Percentiles rank a stretch among this genome's conserved stretches.
Evolutionary conservation across 2,329 filamentous ascomycete genomes (phyloP).

Genomic region (Nannizzia gypsea): DNA sequence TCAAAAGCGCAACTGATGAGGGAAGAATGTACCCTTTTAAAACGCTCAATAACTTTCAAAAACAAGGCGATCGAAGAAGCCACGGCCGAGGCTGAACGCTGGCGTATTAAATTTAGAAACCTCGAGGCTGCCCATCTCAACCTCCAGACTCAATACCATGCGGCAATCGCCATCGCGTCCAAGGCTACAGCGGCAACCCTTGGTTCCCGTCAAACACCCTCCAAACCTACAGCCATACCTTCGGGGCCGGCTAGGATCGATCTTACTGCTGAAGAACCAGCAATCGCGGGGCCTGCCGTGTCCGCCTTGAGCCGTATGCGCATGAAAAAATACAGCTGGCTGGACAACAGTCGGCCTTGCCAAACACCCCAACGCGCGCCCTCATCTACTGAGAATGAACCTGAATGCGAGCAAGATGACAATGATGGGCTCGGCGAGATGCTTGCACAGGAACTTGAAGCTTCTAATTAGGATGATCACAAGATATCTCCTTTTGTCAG

Average conservation of each 20-base stretch:
- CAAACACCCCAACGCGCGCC: not conserved
- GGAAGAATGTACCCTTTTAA: constrained; percentile 11
- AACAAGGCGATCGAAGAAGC: constrained; percentile 18
- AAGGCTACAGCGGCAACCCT: not conserved
- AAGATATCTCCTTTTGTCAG: not conserved
- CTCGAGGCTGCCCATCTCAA: not conserved
- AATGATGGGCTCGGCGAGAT: constrained; percentile 13
- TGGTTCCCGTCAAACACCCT: not conserved
- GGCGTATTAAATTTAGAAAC: constrained; percentile 20
- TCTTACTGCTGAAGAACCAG: constrained; percentile 8
- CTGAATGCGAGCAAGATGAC: not conserved
- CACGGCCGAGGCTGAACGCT: constrained; percentile 20
- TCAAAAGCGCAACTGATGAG: constrained; percentile 15
- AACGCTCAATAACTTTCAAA: constrained; percentile 19
- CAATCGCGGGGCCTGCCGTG: not conserved
- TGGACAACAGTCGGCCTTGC: constrained; percentile 12
- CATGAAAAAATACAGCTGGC: constrained; percentile 25
- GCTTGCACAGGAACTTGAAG: constrained; percentile 21
- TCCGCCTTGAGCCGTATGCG: constrained; percentile 19
- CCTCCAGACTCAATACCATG: not conserved
- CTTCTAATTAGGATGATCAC: not conserved
- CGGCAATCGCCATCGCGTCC: not conserved
- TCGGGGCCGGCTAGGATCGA: constrained; percentile 11
- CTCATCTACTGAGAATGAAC: not conserved
- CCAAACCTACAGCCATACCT: constrained; percentile 12